Base-by-base conservation (phyloP, 208 protist species). In the Novymonas esmeraldas region DNA sequence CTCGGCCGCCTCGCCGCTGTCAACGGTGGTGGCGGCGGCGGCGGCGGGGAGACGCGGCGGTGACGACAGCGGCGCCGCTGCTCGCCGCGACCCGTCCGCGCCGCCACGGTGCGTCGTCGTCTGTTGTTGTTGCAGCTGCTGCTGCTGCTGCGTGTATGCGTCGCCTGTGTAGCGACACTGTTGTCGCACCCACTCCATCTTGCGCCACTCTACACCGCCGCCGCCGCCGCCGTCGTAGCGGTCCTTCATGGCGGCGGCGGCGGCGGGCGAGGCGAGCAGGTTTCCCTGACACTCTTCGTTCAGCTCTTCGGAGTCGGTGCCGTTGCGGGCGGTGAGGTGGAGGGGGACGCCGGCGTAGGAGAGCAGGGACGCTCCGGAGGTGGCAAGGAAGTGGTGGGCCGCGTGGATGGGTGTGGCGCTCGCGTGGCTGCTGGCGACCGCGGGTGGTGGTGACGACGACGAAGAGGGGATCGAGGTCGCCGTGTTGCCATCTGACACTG, bases 111-210 rank as follows among this genome's bases (percentile, higher is more conserved):
- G 20, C 20, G 11, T 44, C 33, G 20, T 59, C n/a, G 31, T 39
- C 34, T 31, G 29, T 34, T 33, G 54, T 51, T 14, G 36, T 39
- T 4, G 34, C 36, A 2, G 58, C 3, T 26, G 56, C 4, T 14
- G 60, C 1, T 34, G 31, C 14, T 29, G 55, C 31, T 29, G 39
- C 29, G 57, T 26, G 11, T 69, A 24, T 0, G 70, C 70, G 28
- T 63, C 28, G 34, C 70, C 70, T 2, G 70, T 75, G 70, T 69
- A 75, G 22, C 70, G 70, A 38, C 70, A 75, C 38, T 75, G 70
- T 45, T 75, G 70, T 9, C 70, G 70, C 5, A 75, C 70, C 44
- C 64, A 75, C 16, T 58, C 29, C 2, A 75, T 24, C 33, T 69
- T 75, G 34, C 64, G 68, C 70, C 60, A 75, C 34, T 67, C 61